Base-by-base conservation (phyloP, 257 asterid genomes). In the Lantana camara region DNA sequence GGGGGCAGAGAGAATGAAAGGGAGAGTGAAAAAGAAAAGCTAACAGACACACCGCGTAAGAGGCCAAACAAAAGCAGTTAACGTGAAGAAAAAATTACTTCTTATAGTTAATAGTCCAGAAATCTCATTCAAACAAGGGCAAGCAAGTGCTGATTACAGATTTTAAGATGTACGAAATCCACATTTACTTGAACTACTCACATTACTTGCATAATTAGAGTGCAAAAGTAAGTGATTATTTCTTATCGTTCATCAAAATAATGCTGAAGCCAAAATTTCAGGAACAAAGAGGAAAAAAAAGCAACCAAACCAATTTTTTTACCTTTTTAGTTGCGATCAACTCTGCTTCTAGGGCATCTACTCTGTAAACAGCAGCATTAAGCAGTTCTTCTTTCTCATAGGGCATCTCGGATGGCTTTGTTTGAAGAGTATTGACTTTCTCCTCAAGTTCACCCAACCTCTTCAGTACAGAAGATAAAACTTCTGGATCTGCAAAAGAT, bases 281-380 rank as follows among this genome's bases (percentile, higher is more conserved):
- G 21, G 16, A 32, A 50, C 15, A 50, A 16, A 7, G 40, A 58
- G 64, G n/a, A n/a, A n/a, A 16, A 55, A 62, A 56, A 38, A 5
- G 41, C 20, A 41, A 48, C 55, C 60, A 63, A 4, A 50, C 37
- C 19, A n/a, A 47, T 27, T 52, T 29, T 32, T n/a, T 35, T 73
- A 87, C 97, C 94, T 82, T 87, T 71, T 89, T 84, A 62, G 97
- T 87, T 40, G 97, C 83, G 77, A 87, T 86, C 68, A 89, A 75
- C 82, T 89, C 91, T 38, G 95, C 94, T 80, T 89, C 97, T 22
- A 89, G 72, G 64, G 85, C 95, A 73, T 89, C 93, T 46, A 89
- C 94, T n/a, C 97, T 86, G 71, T 81, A 84, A 69, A 86, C 85
- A 70, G 97, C 97, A 73, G 90, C 90, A 74, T 89, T 81, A 57